Percentiles rank a stretch among this genome's conserved stretches.
These are phyloP conservation scores for Alternaria consortialis DNA, from an alignment of 2,329 filamentous ascomycete species.

Conservation along the genomic window DNA sequence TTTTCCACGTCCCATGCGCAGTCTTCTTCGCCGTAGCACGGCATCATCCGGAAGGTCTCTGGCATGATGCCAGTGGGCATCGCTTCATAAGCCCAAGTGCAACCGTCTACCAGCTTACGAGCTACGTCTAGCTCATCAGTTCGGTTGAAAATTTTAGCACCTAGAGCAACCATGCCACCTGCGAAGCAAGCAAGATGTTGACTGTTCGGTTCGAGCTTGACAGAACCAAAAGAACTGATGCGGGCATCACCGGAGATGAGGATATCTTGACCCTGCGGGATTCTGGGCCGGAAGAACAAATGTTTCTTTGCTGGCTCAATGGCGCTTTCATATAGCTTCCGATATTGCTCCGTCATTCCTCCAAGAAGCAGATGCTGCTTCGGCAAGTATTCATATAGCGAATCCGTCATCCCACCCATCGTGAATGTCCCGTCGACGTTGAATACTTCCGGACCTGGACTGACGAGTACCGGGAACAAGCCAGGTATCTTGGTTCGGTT, in stretches of 20 bases:
- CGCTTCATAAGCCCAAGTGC: slow-evolving; percentile 63
- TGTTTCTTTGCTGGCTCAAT: slow-evolving; percentile 74
- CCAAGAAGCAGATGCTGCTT: slow-evolving; percentile 79
- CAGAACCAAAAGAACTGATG: slow-evolving; percentile 55
- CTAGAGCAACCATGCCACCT: slow-evolving; percentile 65
- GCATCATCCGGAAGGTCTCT: slow-evolving; percentile 56
- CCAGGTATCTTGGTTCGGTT: slow-evolving; percentile 49
- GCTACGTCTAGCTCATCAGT: slow-evolving; percentile 60
- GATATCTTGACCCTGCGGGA: slow-evolving; percentile 71
- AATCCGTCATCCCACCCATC: slow-evolving; percentile 65
- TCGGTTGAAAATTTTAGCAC: slow-evolving; percentile 61
- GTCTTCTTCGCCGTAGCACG: slow-evolving; percentile 52
- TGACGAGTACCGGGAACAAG: slow-evolving; percentile 49
- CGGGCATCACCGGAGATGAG: slow-evolving; percentile 71
- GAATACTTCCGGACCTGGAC: slow-evolving; percentile 42
- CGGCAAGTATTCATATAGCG: slow-evolving; percentile 66
- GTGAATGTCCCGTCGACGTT: slow-evolving; percentile 54
- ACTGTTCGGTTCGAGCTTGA: slow-evolving; percentile 54
- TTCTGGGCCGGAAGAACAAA: slow-evolving; percentile 81
- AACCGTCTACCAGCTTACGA: slow-evolving; percentile 62
- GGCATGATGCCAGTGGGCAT: slow-evolving; percentile 64
- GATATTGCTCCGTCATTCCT: slow-evolving; percentile 76
- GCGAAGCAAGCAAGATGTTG: slow-evolving; percentile 65
- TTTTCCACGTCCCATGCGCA: slow-evolving; percentile 56
- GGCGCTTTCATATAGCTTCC: slow-evolving; percentile 73